phyloP scores from a whole-genome alignment of 1,139 yeast species.

The Taphrina pruni region DNA sequence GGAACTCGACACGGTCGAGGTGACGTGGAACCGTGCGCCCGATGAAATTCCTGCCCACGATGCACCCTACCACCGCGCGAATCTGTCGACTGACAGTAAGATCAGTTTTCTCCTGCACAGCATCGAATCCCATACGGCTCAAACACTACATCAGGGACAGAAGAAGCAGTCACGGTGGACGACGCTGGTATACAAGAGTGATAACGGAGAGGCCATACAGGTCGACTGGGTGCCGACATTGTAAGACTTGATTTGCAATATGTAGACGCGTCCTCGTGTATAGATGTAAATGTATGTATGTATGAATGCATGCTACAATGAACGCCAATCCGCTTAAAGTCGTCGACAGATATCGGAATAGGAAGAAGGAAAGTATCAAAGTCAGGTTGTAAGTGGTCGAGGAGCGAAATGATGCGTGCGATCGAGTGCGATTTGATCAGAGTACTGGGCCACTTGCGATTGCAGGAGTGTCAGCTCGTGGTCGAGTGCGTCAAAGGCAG shows the following conservation, averaged over 20 bases:
- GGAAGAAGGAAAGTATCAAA: not conserved
- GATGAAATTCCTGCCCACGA: conserved; percentile 17
- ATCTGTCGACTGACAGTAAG: not conserved
- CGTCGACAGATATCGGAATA: too few relatives aligned
- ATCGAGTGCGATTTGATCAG: conserved; percentile 8
- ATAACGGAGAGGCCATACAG: conserved; percentile 7
- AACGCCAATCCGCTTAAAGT: not conserved
- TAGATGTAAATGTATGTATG: not conserved
- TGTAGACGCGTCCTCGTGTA: too few relatives aligned
- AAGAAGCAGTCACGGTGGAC: conserved; percentile 7
- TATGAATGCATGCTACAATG: conserved; percentile 1
- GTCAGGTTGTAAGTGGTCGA: not conserved
- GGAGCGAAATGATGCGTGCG: not conserved
- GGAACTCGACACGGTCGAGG: conserved; percentile 12
- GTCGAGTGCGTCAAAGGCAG: conserved; percentile 16
- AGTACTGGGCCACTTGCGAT: conserved; percentile 9
- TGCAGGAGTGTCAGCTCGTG: conserved; percentile 11
- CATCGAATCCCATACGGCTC: not conserved
- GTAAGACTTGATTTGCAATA: too few relatives aligned
- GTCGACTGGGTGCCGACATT: conserved; percentile 31
- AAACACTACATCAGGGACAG: not conserved
- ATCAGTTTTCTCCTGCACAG: not conserved
- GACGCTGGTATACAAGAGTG: conserved; percentile 18
- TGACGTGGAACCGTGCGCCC: conserved; percentile 15
- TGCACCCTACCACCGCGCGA: conserved; percentile 24